Percentiles rank a stretch among this genome's conserved stretches.
These are phyloP conservation scores for Aspergillus tanneri DNA, from an alignment of 2,329 filamentous ascomycete species.

Conservation along the genomic window DNA sequence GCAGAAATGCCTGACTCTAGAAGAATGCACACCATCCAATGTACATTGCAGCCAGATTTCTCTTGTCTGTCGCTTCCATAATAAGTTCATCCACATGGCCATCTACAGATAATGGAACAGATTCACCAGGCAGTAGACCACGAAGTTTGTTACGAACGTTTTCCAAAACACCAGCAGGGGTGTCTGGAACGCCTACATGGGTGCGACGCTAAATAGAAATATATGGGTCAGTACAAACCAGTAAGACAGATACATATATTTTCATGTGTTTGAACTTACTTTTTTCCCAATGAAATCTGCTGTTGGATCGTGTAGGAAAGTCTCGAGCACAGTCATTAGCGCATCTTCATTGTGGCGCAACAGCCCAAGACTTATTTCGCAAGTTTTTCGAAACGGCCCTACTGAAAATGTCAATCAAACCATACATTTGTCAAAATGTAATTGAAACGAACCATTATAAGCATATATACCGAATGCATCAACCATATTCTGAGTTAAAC, in stretches of 20 bases:
- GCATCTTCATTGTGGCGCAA: slow-evolving; percentile 92
- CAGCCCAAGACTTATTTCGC: slow-evolving; percentile 81
- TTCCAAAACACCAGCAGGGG: slow-evolving; percentile 78
- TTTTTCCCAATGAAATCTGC: slow-evolving; percentile 83
- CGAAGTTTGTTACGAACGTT: slow-evolving; percentile 83
- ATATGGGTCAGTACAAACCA: neutral
- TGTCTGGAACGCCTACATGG: slow-evolving; percentile 58
- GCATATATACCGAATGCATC: slow-evolving; percentile 95
- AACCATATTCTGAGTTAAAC: slow-evolving; percentile 97
- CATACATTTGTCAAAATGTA: neutral
- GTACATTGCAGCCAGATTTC: slow-evolving; percentile 88
- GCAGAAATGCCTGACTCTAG: slow-evolving; percentile 32
- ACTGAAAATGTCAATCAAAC: slow-evolving; percentile 5
- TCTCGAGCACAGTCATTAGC: slow-evolving; percentile 94
- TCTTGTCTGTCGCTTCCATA: slow-evolving; percentile 75
- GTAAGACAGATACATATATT: neutral
- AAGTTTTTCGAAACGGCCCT: slow-evolving; percentile 83
- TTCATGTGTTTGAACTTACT: slow-evolving; percentile 34
- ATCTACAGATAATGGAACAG: slow-evolving; percentile 88
- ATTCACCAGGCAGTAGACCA: slow-evolving; percentile 80
- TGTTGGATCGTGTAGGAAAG: slow-evolving; percentile 95
- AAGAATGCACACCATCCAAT: slow-evolving; percentile 86
- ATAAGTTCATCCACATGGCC: slow-evolving; percentile 97
- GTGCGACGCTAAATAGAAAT: slow-evolving; percentile 47
- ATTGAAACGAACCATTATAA: slow-evolving; percentile 62